These are phyloP conservation scores for Pseudopithomyces maydicus DNA, from an alignment of 2,329 filamentous ascomycete genomes.

Conservation along the genomic window DNA sequence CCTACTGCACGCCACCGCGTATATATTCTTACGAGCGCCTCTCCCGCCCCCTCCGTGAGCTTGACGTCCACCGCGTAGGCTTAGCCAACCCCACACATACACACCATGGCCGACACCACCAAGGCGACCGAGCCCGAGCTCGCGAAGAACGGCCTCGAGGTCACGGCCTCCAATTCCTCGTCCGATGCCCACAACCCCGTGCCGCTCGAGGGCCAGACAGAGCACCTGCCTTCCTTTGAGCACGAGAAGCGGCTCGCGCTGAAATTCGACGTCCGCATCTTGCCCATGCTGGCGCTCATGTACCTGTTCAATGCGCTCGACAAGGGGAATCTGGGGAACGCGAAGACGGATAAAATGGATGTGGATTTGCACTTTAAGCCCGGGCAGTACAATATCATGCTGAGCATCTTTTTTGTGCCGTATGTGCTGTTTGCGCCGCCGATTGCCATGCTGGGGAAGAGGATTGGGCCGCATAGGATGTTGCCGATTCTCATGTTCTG, in stretches of 20 bases:
- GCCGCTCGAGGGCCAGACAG: slow-evolving; percentile 33
- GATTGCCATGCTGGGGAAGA: slow-evolving; percentile 70
- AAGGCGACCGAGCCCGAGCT: slow-evolving; percentile 32
- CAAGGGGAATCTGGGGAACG: slow-evolving; percentile 46
- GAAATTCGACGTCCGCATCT: slow-evolving; percentile 60
- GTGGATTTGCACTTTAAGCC: slow-evolving; percentile 63
- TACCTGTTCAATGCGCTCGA: slow-evolving; percentile 57
- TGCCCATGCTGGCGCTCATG: slow-evolving; percentile 65
- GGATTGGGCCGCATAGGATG: slow-evolving; percentile 66
- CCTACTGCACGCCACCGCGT: not conserved
- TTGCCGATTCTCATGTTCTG: slow-evolving; percentile 71
- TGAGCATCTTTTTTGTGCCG: slow-evolving; percentile 74
- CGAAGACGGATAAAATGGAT: slow-evolving; percentile 52
- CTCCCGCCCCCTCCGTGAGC: not conserved
- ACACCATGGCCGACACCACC: slow-evolving; percentile 26
- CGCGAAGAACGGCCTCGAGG: slow-evolving; percentile 33
- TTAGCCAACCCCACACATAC: no score
- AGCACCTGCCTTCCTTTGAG: slow-evolving; percentile 42
- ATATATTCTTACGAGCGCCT: no score
- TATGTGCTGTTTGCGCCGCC: slow-evolving; percentile 73
- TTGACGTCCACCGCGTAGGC: not conserved
- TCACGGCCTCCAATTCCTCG: slow-evolving; percentile 33
- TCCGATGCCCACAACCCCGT: slow-evolving; percentile 25
- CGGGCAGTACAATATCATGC: slow-evolving; percentile 71
- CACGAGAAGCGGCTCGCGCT: slow-evolving; percentile 53